Base-by-base conservation (phyloP, 2,329 filamentous ascomycete genomes). In the Microcyclospora pomicola region DNA sequence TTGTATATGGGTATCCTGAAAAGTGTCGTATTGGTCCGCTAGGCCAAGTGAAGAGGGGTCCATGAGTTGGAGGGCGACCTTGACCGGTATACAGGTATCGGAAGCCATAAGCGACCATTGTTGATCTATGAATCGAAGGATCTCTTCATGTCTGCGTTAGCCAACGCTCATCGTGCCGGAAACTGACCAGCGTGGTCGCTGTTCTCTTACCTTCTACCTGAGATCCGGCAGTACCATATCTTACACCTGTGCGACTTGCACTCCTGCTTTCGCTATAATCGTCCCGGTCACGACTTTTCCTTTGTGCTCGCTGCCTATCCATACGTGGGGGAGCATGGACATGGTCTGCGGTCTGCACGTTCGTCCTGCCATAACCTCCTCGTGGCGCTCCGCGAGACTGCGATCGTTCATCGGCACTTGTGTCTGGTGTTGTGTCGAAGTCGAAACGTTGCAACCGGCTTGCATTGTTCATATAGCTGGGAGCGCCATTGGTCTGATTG, bases 81-180 rank as follows among this genome's bases (percentile, higher is more conserved):
- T 87, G 28, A 96, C 85, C 2, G 91, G 91, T 27, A 95, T 76
- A 56, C 87, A 95, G 54, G 91, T 80, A 44, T 80, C 80, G 50
- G 82, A 73, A 46, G 82, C 84, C 82, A 98, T 91, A 49, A 86
- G 81, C 32, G 83, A 80, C 88, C 91, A 98, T 55, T 93, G 85
- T 40, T 73, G 66, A 56, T 87, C 79, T 53, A 98, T 94, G 49
- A 82, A 77, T 48, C 84, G 77, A 35, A 96, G 68, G 2, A 94
- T 67, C 44, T 73, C 72, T 68, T 43, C 37, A 35, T 35, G 31
- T 11, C 12, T 15, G 13, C 35, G 16, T 31, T 12, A 34, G 33
- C 15, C 7, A 24, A 5, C 7, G 19, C 19, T 24, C 19, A 24
- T 7, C 7, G 19, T 24, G 7, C 19, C 7, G 7, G 19, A 24